These are phyloP conservation scores for Saccharomycopsis hybrid DNA, from an alignment of 1,139 yeast species.

Conservation along the genomic window DNA sequence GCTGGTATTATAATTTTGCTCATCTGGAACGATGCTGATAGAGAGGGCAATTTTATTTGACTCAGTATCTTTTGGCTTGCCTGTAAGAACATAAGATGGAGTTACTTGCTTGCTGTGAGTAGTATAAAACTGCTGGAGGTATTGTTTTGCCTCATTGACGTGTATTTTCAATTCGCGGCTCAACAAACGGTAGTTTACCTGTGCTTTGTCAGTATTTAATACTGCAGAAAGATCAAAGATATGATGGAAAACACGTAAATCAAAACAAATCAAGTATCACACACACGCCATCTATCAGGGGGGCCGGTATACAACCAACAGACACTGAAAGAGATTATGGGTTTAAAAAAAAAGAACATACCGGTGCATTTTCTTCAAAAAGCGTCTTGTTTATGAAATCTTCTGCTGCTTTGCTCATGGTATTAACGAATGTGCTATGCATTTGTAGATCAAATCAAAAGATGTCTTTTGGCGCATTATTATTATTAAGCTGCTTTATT, in stretches of 20 bases:
- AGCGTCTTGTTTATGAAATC: conserved; percentile 5
- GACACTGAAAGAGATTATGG: too few relatives aligned
- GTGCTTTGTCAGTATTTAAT: not conserved
- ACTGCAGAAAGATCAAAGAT: too few relatives aligned
- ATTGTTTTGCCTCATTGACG: conserved; percentile 25
- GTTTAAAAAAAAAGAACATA: not conserved
- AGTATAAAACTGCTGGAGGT: conserved; percentile 25
- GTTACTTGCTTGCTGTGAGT: conserved; percentile 23
- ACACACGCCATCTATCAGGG: too few relatives aligned
- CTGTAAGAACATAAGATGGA: conserved; percentile 26
- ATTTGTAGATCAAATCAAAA: too few relatives aligned
- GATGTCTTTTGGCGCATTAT: too few relatives aligned
- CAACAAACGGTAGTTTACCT: conserved; percentile 26
- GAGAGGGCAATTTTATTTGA: not conserved
- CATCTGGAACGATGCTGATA: conserved; percentile 5
- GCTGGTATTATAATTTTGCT: too few relatives aligned
- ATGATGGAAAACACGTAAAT: too few relatives aligned
- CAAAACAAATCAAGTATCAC: too few relatives aligned
- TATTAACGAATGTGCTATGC: too few relatives aligned
- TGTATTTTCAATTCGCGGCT: conserved; percentile 26
- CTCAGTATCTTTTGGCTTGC: conserved; percentile 16
- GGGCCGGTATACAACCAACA: too few relatives aligned
- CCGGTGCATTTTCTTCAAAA: conserved; percentile 22
- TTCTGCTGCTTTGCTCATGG: too few relatives aligned
- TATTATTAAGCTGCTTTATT: too few relatives aligned